phyloP scores from a whole-genome alignment of 768 basidiomycete species.

The Kwoniella heveanensis region DNA sequence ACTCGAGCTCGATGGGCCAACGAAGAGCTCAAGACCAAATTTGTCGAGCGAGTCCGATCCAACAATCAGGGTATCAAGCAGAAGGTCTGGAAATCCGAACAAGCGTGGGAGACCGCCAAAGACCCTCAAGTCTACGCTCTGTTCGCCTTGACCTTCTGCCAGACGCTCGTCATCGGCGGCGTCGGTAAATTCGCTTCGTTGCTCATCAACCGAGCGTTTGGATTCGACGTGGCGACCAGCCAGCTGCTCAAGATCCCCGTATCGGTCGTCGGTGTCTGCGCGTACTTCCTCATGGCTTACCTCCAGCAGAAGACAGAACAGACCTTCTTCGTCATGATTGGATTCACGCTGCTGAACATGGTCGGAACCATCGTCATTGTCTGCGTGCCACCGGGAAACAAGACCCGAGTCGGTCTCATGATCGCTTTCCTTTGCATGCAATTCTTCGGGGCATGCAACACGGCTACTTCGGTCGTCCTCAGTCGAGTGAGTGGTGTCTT shows the following conservation, averaged over 20 bases:
- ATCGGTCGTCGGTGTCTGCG: slow-evolving; percentile 12
- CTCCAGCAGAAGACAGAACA: slow-evolving; percentile 46
- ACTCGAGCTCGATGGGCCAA: slow-evolving; percentile 29
- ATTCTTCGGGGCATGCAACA: slow-evolving; percentile 25
- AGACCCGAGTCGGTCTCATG: slow-evolving; percentile 60
- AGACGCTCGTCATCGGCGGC: slow-evolving; percentile 46
- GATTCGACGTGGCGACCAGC: slow-evolving; percentile 30
- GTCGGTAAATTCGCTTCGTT: slow-evolving; percentile 37
- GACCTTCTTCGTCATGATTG: slow-evolving; percentile 60
- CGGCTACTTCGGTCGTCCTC: slow-evolving; percentile 21
- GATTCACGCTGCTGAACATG: slow-evolving; percentile 61
- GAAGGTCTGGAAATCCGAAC: slow-evolving; percentile 35
- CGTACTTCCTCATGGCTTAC: slow-evolving; percentile 23
- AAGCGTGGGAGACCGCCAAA: slow-evolving; percentile 38
- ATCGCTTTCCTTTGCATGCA: slow-evolving; percentile 61
- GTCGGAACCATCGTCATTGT: slow-evolving; percentile 62
- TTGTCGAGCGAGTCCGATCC: slow-evolving; percentile 40
- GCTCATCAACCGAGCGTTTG: slow-evolving; percentile 38
- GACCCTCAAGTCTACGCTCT: slow-evolving; percentile 59
- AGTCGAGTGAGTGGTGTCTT: slow-evolving; percentile 28
- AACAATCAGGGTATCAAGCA: slow-evolving; percentile 46
- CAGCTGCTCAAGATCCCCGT: slow-evolving; percentile 25
- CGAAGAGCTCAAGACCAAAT: slow-evolving; percentile 38
- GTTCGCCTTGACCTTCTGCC: slow-evolving; percentile 60
- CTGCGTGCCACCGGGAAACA: slow-evolving; percentile 57